Conservation (phyloP, 441 rosid genomes). For the Euphorbia neoarborescens region DNA sequence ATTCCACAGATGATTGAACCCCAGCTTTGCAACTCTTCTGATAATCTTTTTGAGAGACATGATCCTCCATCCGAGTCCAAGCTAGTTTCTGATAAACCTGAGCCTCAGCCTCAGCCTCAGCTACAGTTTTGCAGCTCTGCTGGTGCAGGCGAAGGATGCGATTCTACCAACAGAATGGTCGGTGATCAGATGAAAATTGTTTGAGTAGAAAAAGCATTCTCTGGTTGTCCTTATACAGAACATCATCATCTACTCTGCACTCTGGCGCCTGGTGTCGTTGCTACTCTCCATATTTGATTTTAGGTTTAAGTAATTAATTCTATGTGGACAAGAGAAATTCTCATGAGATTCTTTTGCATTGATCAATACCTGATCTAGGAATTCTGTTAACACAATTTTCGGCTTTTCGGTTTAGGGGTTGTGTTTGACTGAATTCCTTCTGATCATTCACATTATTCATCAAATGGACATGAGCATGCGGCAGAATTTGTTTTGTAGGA, state of each 20-base stretch:
- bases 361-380: neutral
- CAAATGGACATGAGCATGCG: neutral
- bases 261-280: neutral
- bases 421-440: neutral
- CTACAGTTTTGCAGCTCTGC: conserved; percentile 23
- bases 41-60: conserved; percentile 8
- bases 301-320: neutral
- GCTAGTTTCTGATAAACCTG: conserved; percentile 15
- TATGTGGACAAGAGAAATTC: neutral
- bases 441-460: neutral
- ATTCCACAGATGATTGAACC: conserved; percentile 20
- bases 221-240: neutral
- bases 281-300: neutral
- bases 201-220: neutral
- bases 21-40: conserved; percentile 15
- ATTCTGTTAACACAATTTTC: neutral
- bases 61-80: conserved; percentile 17
- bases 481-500: neutral
- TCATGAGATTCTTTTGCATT: neutral
- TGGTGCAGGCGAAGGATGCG: conserved; percentile 17
- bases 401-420: neutral
- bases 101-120: conserved; percentile 17
- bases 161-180: conserved; percentile 24
- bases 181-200: conserved; percentile 7
- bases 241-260: neutral